A percentile compares a stretch with the other conserved stretches of the same genome.
Conservation (phyloP, 345 rosid species). For the Corymbia maculata region DNA sequence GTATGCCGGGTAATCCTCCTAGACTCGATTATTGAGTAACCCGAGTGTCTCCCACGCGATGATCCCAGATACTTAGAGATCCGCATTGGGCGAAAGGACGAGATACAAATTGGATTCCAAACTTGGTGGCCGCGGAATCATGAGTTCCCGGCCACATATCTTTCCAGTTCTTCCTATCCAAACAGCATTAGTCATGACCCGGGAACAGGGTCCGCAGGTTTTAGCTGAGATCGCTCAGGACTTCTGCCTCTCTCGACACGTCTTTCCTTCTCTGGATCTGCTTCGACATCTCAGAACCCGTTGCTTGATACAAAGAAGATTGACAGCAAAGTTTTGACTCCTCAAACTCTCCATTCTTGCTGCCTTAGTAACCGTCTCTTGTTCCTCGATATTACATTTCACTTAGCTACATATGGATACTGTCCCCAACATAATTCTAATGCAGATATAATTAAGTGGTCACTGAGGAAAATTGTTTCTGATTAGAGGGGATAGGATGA, state of each 20-base stretch:
- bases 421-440: not conserved
- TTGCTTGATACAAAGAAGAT: conserved; percentile 1
- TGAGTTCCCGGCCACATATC: conserved; percentile 96
- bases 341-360: not conserved
- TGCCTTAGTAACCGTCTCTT: not conserved
- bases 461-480: not conserved
- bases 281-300: conserved; percentile 66
- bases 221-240: conserved; percentile 27
- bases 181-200: conserved; percentile 44
- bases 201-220: conserved; percentile 40
- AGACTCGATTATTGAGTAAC: conserved; percentile 62
- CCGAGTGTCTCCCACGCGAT: conserved; percentile 58
- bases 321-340: not conserved
- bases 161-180: conserved; percentile 68
- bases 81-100: conserved; percentile 93
- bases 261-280: conserved; percentile 41
- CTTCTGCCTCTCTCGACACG: conserved; percentile 38
- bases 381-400: not conserved
- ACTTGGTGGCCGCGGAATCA: conserved; percentile 77
- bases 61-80: conserved; percentile 50
- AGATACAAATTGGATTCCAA: conserved; percentile 50
- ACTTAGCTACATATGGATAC: not conserved
- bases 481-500: not conserved
- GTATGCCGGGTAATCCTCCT: conserved; percentile 54
- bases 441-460: not conserved